Conservation (phyloP, 768 basidiomycete species). For the Mycena vitilis region DNA sequence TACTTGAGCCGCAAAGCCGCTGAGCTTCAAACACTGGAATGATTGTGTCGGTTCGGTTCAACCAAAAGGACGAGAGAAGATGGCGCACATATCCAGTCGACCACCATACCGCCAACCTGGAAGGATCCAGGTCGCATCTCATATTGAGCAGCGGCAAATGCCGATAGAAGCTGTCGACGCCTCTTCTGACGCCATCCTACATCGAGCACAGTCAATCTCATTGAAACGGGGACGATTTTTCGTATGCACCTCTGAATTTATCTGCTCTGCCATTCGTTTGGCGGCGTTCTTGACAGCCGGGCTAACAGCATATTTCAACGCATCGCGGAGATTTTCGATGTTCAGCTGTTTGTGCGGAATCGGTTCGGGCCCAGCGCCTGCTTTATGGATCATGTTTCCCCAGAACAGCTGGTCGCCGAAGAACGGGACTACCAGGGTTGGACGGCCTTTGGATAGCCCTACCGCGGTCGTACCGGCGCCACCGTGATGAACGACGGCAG, state of each 20-base stretch:
- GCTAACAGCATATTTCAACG: constrained; percentile 61
- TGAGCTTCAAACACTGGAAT: constrained; percentile 60
- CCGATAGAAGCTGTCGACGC: constrained; percentile 67
- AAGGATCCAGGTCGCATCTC: constrained; percentile 69
- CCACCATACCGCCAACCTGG: constrained; percentile 69
- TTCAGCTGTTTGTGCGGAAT: constrained; percentile 65
- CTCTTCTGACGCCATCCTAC: constrained; percentile 60
- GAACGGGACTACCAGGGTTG: constrained; percentile 73
- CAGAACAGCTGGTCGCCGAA: constrained; percentile 75
- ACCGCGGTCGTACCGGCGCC: constrained; percentile 77
- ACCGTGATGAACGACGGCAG: constrained; percentile 73
- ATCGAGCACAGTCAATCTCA: background rate
- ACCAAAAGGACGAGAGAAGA: background rate
- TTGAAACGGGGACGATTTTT: background rate
- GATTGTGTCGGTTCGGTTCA: background rate
- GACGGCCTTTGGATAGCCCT: constrained; percentile 67
- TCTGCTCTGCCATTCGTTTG: constrained; percentile 59
- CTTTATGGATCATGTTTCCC: constrained; percentile 71
- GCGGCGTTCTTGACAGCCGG: constrained; percentile 62
- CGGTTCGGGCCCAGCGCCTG: constrained; percentile 71
- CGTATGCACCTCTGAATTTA: constrained; percentile 57
- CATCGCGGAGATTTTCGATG: constrained; percentile 62
- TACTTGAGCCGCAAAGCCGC: constrained; percentile 64
- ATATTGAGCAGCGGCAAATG: constrained; percentile 72
- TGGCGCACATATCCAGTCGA: constrained; percentile 56